Evolutionary conservation across 805 yeast species (phyloP).

Genomic region (Cyberlindnera japonica): DNA sequence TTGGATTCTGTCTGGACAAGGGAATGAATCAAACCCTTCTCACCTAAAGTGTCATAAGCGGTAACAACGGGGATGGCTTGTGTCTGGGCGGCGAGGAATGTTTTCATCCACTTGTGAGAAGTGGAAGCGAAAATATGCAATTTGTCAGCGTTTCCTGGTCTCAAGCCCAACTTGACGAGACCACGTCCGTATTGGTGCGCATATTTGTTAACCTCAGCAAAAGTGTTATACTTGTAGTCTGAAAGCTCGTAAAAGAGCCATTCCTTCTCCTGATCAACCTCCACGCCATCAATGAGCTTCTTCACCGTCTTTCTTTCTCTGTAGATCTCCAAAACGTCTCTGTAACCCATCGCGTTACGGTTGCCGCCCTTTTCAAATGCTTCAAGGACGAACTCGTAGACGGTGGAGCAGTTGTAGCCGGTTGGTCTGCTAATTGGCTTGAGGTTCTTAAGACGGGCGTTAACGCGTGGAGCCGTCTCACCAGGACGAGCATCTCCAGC

Average conservation of each 20-base stretch:
- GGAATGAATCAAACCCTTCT: conserved; percentile 81
- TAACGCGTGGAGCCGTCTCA: conserved; percentile 82
- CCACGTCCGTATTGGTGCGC: conserved; percentile 68
- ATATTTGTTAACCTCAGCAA: conserved; percentile 47
- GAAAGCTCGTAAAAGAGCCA: conserved; percentile 86
- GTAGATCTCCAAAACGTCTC: conserved; percentile 71
- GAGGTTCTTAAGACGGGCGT: conserved; percentile 42
- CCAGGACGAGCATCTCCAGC: conserved; percentile 71
- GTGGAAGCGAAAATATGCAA: conserved; percentile 87
- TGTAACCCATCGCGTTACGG: conserved; percentile 66
- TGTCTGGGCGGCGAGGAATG: conserved; percentile 71
- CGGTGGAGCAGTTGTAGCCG: conserved; percentile 60
- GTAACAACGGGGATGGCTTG: conserved; percentile 87
- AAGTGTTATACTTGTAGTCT: conserved; percentile 64
- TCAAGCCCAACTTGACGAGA: conserved; percentile 65
- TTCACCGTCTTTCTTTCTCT: conserved; percentile 70
- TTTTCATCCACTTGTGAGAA: conserved; percentile 86
- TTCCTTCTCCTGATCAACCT: conserved; percentile 67
- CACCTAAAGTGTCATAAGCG: conserved; percentile 94
- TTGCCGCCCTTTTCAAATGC: conserved; percentile 54
- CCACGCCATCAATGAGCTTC: conserved; percentile 76
- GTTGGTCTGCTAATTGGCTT: conserved; percentile 55
- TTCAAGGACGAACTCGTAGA: conserved; percentile 66
- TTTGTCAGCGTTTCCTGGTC: conserved; percentile 55
- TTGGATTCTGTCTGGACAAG: conserved; percentile 74